Evolutionary conservation across 1,284 basidiomycete genomes (phyloP).

Genomic region (Lentinula novae-zelandiae): DNA sequence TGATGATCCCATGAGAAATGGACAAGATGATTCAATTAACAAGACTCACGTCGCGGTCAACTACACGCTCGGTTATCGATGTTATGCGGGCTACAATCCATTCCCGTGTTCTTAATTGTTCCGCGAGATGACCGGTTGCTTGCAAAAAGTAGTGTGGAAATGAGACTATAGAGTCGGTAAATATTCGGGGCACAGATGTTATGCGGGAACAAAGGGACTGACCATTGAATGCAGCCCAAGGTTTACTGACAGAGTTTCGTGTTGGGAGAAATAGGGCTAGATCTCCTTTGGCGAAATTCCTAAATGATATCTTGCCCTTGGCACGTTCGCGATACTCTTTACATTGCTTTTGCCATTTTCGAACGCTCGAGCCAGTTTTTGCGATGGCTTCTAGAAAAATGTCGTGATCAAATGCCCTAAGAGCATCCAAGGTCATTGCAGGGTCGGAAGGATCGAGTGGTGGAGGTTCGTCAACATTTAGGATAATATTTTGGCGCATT

Average conservation of each 20-base stretch:
- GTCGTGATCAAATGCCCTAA: slow-evolving; percentile 78
- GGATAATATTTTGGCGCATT: slow-evolving; percentile 48
- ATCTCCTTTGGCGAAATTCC: slow-evolving; percentile 91
- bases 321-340: slow-evolving; percentile 90
- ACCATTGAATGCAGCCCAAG: slow-evolving; percentile 98
- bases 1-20: slow-evolving; percentile 24
- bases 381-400: slow-evolving; percentile 78
- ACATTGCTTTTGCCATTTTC: slow-evolving; percentile 96
- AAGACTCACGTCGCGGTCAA: slow-evolving; percentile 66
- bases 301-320: slow-evolving; percentile 91
- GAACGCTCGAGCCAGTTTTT: slow-evolving; percentile 80
- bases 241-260: slow-evolving; percentile 85
- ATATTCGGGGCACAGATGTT: slow-evolving; percentile 29
- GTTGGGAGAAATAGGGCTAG: slow-evolving; percentile 95
- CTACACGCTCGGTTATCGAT: slow-evolving; percentile 82
- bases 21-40: neutral
- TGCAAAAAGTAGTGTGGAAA: slow-evolving; percentile 97
- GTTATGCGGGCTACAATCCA: slow-evolving; percentile 95
- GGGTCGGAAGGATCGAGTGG: slow-evolving; percentile 76
- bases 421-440: slow-evolving; percentile 57
- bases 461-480: slow-evolving; percentile 52
- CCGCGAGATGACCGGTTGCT: slow-evolving; percentile 78
- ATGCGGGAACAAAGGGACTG: slow-evolving; percentile 21
- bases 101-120: slow-evolving; percentile 83
- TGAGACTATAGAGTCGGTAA: slow-evolving; percentile 58